Evolutionary conservation across 192 early-diverging fungal species (phyloP), one percentile per base, ranked within the genome.

Genomic region (Polychytrium aggregatum): DNA sequence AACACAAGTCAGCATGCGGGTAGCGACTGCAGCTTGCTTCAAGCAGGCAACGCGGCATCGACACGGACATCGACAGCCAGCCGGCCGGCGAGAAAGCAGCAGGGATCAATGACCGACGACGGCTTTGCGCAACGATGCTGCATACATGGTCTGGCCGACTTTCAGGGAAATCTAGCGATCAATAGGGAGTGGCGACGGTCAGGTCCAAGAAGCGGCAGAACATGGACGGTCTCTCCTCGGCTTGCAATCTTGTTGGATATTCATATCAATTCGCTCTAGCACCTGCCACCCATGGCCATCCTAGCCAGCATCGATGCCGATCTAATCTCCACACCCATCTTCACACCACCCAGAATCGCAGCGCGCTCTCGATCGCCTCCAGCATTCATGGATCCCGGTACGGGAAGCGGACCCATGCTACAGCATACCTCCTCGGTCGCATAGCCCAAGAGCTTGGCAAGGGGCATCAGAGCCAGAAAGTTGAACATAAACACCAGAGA

Each of bases 401-500:
- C n/a, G n/a, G n/a, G n/a, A n/a, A n/a, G n/a, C n/a, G n/a, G n/a
- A 5, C 50, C 50, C 17, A 52, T 16, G 34, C 26, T 29, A 18
- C 21, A 25, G 18, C 38, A 52, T 13, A 91, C 57, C 44, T 97
- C 86, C 52, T 97, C 92, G 3, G 88, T 97, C 1, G 81, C 75
- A 60, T 86, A 82, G 14, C 84, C 88, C 30, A 97, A 72, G 41
- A 97, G 68, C 64, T 87, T 83, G 7, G 90, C 92, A 28, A 93
- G 67, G 10, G 90, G 88, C 21, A 97, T 68, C 50, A 94, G 85
- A 20, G 87, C 88, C 34, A 88, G 53, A 40, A 92, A 89, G 63
- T 94, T 94, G 41, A 91, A 62, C 24, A 83, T 41, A 66, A 96
- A 96, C 14, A 75, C 61, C 14, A 68, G 51, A 5, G 76, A 65